These are phyloP conservation scores for Amaranthus hypochondriacus DNA, from an alignment of 148 eudicot species.

Conservation along the genomic window DNA sequence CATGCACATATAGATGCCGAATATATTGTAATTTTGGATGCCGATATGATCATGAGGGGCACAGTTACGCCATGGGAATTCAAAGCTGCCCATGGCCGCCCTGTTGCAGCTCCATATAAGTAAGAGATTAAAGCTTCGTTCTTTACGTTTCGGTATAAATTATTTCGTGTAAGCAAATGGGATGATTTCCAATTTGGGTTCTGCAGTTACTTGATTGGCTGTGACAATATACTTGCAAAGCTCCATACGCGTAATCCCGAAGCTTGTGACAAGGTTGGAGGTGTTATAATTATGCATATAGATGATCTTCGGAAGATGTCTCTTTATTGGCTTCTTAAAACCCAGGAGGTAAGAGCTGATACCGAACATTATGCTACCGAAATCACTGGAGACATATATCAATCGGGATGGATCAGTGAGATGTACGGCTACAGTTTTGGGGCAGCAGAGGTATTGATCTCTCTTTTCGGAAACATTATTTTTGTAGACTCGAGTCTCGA, in stretches of 20 bases:
- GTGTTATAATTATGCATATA: slow-evolving; percentile 90
- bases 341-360: slow-evolving; percentile 92
- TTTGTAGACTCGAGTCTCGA: too few relatives aligned
- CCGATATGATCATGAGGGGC: slow-evolving; percentile 98
- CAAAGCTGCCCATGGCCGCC: slow-evolving; percentile 72
- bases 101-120: slow-evolving; percentile 95
- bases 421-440: slow-evolving; percentile 96
- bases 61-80: slow-evolving; percentile 96
- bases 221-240: slow-evolving; percentile 82
- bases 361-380: slow-evolving; percentile 73
- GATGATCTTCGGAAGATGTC: slow-evolving; percentile 85
- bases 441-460: slow-evolving; percentile 76
- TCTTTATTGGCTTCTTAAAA: slow-evolving; percentile 74
- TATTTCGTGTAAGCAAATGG: background rate
- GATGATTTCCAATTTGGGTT: background rate
- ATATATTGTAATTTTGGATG: slow-evolving; percentile 78
- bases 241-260: slow-evolving; percentile 86
- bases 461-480: too few relatives aligned
- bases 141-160: background rate
- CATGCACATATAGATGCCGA: slow-evolving; percentile 85
- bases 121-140: slow-evolving; percentile 28
- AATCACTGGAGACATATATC: slow-evolving; percentile 80
- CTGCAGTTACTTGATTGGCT: slow-evolving; percentile 88
- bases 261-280: slow-evolving; percentile 97
- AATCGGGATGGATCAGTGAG: slow-evolving; percentile 96